Evolutionary conservation across 306 rosid species (phyloP).

Genomic region (Gleditsia sinensis): DNA sequence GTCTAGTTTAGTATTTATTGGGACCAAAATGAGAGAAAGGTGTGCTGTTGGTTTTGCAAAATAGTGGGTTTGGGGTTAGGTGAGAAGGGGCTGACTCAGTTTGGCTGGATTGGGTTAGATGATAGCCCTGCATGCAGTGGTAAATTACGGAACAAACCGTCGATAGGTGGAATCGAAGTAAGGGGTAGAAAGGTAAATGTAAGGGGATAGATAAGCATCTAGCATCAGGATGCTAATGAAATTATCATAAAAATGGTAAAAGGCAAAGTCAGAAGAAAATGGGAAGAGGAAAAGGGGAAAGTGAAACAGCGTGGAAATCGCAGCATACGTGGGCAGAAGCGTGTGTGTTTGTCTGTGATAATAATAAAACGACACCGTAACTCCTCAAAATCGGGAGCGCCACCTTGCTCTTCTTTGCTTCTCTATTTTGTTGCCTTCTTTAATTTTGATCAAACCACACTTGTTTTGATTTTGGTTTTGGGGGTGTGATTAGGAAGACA

Average conservation of each 20-base stretch:
- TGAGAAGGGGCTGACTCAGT: background rate
- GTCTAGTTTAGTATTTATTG: constrained; percentile 24
- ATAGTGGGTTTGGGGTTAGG: background rate
- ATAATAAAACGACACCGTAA: background rate
- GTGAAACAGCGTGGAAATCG: background rate
- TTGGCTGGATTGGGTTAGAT: constrained; percentile 7
- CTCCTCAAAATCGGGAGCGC: constrained; percentile 21
- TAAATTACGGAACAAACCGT: constrained; percentile 1
- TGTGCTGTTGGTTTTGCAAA: background rate
- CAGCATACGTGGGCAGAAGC: background rate
- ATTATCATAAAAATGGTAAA: background rate
- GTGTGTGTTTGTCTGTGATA: background rate
- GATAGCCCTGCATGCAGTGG: constrained; percentile 9
- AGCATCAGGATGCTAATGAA: background rate
- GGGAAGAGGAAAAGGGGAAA: background rate
- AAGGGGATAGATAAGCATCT: background rate
- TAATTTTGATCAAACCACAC: background rate
- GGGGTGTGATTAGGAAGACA: background rate
- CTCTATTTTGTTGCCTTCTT: background rate
- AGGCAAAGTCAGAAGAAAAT: background rate
- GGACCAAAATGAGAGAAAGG: background rate
- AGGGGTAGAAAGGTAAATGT: background rate
- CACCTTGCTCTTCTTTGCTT: background rate
- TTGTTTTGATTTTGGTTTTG: background rate
- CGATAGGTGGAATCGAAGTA: rapidly evolving